Evolutionary conservation across 2,329 filamentous ascomycete species (phyloP), one percentile per base, ranked within the genome.

Genomic region (Apiospora hydei): DNA sequence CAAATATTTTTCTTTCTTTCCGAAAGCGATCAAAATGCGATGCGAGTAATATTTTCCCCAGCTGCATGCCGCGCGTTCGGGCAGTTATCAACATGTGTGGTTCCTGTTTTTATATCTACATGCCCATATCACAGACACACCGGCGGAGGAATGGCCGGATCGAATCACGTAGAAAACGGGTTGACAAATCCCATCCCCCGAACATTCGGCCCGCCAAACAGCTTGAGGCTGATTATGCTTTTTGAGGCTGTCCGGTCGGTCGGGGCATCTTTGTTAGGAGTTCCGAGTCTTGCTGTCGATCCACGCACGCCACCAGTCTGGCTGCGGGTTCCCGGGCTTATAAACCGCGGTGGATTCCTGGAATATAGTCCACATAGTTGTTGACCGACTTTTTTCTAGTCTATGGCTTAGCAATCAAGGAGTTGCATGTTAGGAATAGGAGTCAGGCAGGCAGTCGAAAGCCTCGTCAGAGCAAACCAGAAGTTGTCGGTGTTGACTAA

Each of bases 311-410:
- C 24, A 24, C 47, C 53, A 61, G 57, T 49, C 46, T 49, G 21
- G 34, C 57, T 21, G 34, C 57, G 57, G 53, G 53, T 61, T 38
- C 53, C 53, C 53, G 53, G 53, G 30, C 53, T 61, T 61, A 61
- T 21, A 61, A 61, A 61, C 53, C 53, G 38, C 3, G 14, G 53
- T 61, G 53, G 53, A 38, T n/a, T 49, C 46, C 21, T n/a, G 41
- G 41, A 24, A 11, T 38, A 34, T 61, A 61, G 53, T 61, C 53
- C 53, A 61, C 53, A 61, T 61, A 34, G 30, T 21, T 13, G 26
- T 41, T 64, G 57, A 41, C 57, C 57, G 57, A 64, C 57, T 64
- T 64, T 64, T 64, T 41, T 64, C 30, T 64, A n/a, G 18, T 64
- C 21, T 4, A n/a, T 4, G 8, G 53, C 53, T 61, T 61, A 61